Base-by-base conservation (phyloP, 2,329 filamentous ascomycete species). In the Stagonosporopsis cucurbitacearum region DNA sequence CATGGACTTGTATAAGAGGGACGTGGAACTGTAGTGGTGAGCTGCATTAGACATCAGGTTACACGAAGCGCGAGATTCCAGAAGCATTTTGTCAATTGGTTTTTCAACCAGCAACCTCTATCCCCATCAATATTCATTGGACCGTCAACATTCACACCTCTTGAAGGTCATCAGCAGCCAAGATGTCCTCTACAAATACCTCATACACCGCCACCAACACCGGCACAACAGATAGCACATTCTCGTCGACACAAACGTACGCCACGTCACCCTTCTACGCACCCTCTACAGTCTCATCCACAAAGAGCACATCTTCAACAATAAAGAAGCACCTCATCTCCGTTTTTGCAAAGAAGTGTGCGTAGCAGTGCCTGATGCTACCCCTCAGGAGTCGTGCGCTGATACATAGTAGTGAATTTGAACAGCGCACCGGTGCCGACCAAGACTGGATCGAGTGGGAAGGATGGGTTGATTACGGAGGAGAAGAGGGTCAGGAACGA, bases 271-370 rank as follows among this genome's bases (percentile, higher is more conserved):
- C 58, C 23, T 44, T 60, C n/a, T 63, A 66, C 41, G 39, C 50
- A 15, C 26, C 48, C 1, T 60, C 59, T 22, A 55, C 62, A 19
- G 30, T 44, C 1, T 51, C 54, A 5, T 67, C 61, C 0, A 15
- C 58, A 2, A 26, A 41, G 17, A 63, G 58, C 12, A 54, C 20
- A 26, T 58, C 57, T 5, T 63, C 58, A 12, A 62, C 58, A 4
- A 52, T 56, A 11, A 66, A 67, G 50, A 63, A 57, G 17, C 54
- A 60, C 19, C 45, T 68, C 7, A 20, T 43, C 1, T 54, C 57
- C 20, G 40, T 63, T 20, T 60, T 66, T 49, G 44, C 37, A 22
- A 41, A 54, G 6, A 62, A 59, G 20, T 25, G 65, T 66, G 36
- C 28, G 55, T 52, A 13, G 6, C 3, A 6, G n/a, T 25, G 8